phyloP scores from a whole-genome alignment of 139 green algal species.

The Spirogloea muscicola region DNA sequence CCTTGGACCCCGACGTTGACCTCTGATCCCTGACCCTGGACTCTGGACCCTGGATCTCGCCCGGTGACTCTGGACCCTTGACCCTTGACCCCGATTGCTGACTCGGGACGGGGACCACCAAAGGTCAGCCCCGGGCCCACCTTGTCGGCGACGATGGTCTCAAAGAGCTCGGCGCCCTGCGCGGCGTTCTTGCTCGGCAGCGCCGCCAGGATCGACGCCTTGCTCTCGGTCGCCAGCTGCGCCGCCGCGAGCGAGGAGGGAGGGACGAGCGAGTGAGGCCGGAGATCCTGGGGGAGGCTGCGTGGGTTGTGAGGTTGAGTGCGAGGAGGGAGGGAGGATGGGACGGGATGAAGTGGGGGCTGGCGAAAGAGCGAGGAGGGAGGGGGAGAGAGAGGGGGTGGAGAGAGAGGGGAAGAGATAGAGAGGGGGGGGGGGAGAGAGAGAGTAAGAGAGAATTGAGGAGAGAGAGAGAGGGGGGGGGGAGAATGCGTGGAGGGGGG shows the following conservation, averaged over 20 bases:
- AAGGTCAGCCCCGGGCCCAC: neutral
- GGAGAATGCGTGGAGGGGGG: neutral
- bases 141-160: conserved; percentile 12
- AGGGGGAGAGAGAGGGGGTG: neutral
- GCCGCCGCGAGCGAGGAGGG: neutral
- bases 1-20: no score
- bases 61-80: no score
- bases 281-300: no score
- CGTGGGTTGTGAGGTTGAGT: neutral
- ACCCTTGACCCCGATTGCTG: no score
- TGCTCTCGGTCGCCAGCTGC: conserved; percentile 13
- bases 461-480: neutral
- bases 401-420: neutral
- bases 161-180: conserved; percentile 15
- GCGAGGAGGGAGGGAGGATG: neutral
- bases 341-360: neutral
- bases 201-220: conserved; percentile 18
- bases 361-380: neutral
- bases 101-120: neutral
- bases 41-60: no score
- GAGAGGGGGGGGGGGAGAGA: neutral
- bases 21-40: no score
- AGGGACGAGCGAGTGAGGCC: neutral
- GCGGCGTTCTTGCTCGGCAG: neutral
- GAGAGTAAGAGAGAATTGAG: neutral